phyloP scores from a whole-genome alignment of 345 rosid genomes.

The Laguncularia racemosa region DNA sequence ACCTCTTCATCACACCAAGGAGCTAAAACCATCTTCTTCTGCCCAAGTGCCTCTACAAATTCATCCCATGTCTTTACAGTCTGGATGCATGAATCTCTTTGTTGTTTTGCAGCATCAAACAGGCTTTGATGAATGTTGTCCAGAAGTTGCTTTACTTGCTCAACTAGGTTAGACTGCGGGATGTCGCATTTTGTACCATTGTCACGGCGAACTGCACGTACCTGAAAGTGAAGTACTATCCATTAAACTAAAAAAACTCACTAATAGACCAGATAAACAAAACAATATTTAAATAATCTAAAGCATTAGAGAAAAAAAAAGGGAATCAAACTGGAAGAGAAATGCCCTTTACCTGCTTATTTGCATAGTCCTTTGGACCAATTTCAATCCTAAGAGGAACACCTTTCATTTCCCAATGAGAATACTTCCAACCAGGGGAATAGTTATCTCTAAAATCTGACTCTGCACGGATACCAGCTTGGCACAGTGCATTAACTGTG shows the following conservation, averaged over 20 bases:
- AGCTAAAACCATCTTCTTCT: slow-evolving; percentile 85
- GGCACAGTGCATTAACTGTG: slow-evolving; percentile 51
- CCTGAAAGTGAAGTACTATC: slow-evolving; percentile 29
- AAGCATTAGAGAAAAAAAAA: slow-evolving; percentile 3
- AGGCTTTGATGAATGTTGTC: slow-evolving; percentile 62
- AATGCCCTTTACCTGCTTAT: slow-evolving; percentile 49
- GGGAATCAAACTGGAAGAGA: not conserved
- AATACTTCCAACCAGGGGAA: slow-evolving; percentile 98
- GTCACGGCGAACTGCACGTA: slow-evolving; percentile 84
- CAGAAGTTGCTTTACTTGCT: slow-evolving; percentile 46
- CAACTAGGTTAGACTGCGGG: slow-evolving; percentile 47
- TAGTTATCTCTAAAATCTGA: slow-evolving; percentile 82
- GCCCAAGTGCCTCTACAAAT: slow-evolving; percentile 58
- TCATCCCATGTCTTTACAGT: slow-evolving; percentile 77
- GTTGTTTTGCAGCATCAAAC: slow-evolving; percentile 57
- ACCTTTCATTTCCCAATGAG: slow-evolving; percentile 97
- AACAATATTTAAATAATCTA: not conserved
- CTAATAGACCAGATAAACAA: slow-evolving; percentile 1
- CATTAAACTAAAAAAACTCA: slow-evolving; percentile 3
- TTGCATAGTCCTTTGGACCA: slow-evolving; percentile 84
- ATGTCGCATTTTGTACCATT: slow-evolving; percentile 60
- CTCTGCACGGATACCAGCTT: slow-evolving; percentile 76
- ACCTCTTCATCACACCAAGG: slow-evolving; percentile 99
- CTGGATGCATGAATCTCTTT: slow-evolving; percentile 67
- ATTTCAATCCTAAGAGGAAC: slow-evolving; percentile 96